Evolutionary conservation across 169 alveolate species (phyloP), one percentile per base, ranked within the genome.

Genomic region (Eimeria necatrix): DNA sequence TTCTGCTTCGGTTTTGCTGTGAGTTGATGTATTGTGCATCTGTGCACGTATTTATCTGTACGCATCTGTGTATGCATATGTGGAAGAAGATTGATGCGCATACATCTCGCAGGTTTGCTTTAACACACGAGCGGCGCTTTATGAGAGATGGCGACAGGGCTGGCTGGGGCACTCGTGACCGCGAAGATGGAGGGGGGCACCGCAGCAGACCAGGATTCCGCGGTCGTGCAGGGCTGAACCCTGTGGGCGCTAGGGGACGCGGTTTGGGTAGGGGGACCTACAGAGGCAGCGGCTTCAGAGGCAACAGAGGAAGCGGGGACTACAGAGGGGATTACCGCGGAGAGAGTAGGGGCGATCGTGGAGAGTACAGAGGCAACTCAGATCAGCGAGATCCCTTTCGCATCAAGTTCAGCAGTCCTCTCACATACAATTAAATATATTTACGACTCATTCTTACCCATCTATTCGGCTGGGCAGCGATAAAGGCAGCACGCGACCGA

Each of bases 181-280:
- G 87, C 8, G 87, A 78, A 48, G 87, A 78, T 22, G 87, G 87
- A 59, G 24, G 10, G 41, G 60, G 64, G 64, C 49, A 78, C 87
- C 87, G 87, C 87, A 78, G n/a, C 87, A 78, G 87, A 32, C 59
- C 64, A 16, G 87, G 87, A 4, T 78, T 78, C 59, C 26, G 87
- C 26, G 87, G 87, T 26, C 87, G 87, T 6, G 87, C 87, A 4
- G 87, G 87, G 7, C 24, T 78, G 60, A 78, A 78, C 32, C 87
- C 87, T 10, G 59, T 78, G 87, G 87, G 87, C 41, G 87, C 87
- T 2, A 46, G 87, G 32, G 87, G 87, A 5, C 52, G 87, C 26
- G 64, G 41, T 12, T 10, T 61, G 12, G 87, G 87, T 10, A n/a
- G 87, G 22, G 87, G 87, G 12, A 22, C 41, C 41, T 78, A 22